Base-by-base conservation (phyloP, 176 grass and related monocot species). In the Bromus sterilis region DNA sequence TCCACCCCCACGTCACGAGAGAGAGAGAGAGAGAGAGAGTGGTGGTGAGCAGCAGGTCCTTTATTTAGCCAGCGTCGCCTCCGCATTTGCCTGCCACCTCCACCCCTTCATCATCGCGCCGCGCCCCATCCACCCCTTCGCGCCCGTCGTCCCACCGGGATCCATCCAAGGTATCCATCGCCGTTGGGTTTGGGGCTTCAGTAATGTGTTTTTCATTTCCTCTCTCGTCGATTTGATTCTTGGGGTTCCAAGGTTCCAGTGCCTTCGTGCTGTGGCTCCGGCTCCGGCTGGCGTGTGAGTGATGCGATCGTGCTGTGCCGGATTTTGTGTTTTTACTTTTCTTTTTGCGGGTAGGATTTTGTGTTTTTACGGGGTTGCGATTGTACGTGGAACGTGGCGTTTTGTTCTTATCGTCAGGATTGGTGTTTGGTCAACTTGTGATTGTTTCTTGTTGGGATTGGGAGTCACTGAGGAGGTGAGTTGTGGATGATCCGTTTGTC, bases 61-160 rank as follows among this genome's bases (percentile, higher is more conserved):
- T 75, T 58, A 78, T 34, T 71, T 78, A 82, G 66, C 66, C 44
- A 44, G 12, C 46, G 1, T 83, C 57, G 58, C 57, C 81, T 53
- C 81, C 60, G 74, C 83, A 61, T 69, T 78, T 69, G 11, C 66
- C 20, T 71, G 73, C 75, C 75, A 61, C 63, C 74, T 67, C 63
- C 26, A 57, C 46, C 74, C 48, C 6, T n/a, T 48, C 43, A 13
- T 71, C n/a, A n/a, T n/a, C n/a, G n/a, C n/a, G n/a, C n/a, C n/a
- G n/a, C n/a, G n/a, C n/a, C n/a, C 68, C 14, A 25, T 14, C 36
- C 66, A 34, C 25, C 66, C 23, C 33, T 18, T 18, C 16, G 16
- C 23, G 2, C 28, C 4, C 65, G 36, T 10, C n/a, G 11, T 2
- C 25, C 64, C 15, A 26, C 41, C 37, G 24, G 26, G 25, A 75